These are phyloP conservation scores for Candida rishiriensis DNA, from an alignment of 805 yeast genomes.

Conservation along the genomic window DNA sequence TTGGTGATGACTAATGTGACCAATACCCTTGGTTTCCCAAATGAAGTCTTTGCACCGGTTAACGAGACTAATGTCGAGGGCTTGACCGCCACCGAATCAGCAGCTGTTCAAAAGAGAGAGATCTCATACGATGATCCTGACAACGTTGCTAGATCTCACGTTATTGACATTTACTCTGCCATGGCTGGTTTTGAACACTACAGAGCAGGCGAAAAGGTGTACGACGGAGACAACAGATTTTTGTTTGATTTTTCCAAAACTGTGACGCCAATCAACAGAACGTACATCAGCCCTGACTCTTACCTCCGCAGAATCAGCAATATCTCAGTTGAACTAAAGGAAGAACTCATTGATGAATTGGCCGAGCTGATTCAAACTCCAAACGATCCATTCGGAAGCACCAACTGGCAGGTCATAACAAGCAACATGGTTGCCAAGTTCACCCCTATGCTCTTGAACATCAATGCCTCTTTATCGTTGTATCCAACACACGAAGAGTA, in stretches of 20 bases:
- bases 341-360: constrained; percentile 33
- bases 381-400: constrained; percentile 37
- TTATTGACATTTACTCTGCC: constrained; percentile 27
- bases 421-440: constrained; percentile 48
- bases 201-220: constrained; percentile 41
- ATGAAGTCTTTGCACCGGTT: constrained; percentile 8
- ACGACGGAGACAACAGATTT: constrained; percentile 46
- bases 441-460: constrained; percentile 40
- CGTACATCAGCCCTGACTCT: constrained; percentile 46
- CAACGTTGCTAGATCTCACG: constrained; percentile 11
- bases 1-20: constrained; percentile 35
- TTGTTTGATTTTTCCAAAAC: constrained; percentile 47
- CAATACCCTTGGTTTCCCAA: constrained; percentile 37
- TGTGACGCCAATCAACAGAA: constrained; percentile 49
- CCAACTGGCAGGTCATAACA: constrained; percentile 54
- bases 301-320: constrained; percentile 36
- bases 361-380: constrained; percentile 26
- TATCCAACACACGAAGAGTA: constrained; percentile 11
- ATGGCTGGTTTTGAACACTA: constrained; percentile 41
- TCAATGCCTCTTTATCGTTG: constrained; percentile 35
- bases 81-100: no score
- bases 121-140: constrained; percentile 6
- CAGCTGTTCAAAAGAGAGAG: not conserved
- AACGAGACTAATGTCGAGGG: not conserved
- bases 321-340: constrained; percentile 31